Evolutionary conservation across 1,284 basidiomycete genomes (phyloP).

Genomic region (Mycosarcoma mackinlayi): DNA sequence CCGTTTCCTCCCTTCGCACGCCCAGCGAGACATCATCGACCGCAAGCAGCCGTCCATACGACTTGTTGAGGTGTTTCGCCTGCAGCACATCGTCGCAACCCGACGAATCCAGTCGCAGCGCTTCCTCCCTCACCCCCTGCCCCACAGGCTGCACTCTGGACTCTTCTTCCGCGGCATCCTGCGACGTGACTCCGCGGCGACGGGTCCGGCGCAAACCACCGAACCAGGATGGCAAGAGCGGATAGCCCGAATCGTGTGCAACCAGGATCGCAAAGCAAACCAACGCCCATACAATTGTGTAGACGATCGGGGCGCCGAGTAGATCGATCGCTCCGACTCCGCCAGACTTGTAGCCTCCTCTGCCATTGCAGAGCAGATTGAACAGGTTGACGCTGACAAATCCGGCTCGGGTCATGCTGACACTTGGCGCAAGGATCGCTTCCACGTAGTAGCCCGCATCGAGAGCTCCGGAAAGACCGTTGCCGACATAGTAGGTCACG

Average conservation of each 20-base stretch:
- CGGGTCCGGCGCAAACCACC: constrained; percentile 4
- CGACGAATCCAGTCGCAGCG: constrained; percentile 71
- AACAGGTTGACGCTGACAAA: constrained; percentile 82
- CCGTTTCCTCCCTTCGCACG: constrained; percentile 75
- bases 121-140: constrained; percentile 74
- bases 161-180: constrained; percentile 12
- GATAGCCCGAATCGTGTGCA: constrained; percentile 74
- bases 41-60: constrained; percentile 74
- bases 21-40: constrained; percentile 81
- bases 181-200: not conserved
- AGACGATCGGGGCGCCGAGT: constrained; percentile 80
- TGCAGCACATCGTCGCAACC: constrained; percentile 73
- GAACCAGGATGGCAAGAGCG: constrained; percentile 15
- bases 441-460: constrained; percentile 79
- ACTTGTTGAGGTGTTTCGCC: constrained; percentile 77
- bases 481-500: constrained; percentile 77
- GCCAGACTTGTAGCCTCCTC: constrained; percentile 71
- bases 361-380: constrained; percentile 77
- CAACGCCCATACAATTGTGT: constrained; percentile 73
- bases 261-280: constrained; percentile 74
- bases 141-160: constrained; percentile 19
- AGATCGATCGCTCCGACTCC: constrained; percentile 70
- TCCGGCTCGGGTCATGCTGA: constrained; percentile 77
- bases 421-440: constrained; percentile 76
- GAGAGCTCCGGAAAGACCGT: constrained; percentile 71